Evolutionary conservation across 2,329 filamentous ascomycete genomes (phyloP).

Genomic region (Fusarium pininemorale): DNA sequence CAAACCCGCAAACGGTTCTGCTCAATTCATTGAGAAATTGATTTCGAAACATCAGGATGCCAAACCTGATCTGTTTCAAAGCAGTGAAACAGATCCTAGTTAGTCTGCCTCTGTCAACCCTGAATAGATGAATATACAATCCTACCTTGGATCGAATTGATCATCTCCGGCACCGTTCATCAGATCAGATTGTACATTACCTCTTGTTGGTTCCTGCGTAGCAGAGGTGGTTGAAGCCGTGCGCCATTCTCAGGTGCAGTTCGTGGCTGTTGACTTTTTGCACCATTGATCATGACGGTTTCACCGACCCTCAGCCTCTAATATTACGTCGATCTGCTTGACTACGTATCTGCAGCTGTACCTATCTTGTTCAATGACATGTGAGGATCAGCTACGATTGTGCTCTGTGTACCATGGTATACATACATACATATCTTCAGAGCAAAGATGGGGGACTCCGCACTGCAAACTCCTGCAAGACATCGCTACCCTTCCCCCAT

Average conservation of each 20-base stretch:
- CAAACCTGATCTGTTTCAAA: constrained; percentile 8
- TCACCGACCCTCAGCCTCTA: not conserved
- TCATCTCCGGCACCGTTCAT: not conserved
- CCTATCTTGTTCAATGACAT: not conserved
- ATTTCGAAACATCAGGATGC: not conserved
- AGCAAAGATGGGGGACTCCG: constrained; percentile 17
- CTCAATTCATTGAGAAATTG: not conserved
- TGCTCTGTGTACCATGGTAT: not conserved
- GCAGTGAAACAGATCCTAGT: constrained; percentile 22
- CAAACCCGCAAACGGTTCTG: not conserved
- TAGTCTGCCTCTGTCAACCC: not conserved
- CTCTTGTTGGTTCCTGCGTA: constrained; percentile 10
- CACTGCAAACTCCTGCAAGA: constrained; percentile 24
- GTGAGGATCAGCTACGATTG: not conserved
- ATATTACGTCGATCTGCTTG: not conserved
- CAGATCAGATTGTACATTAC: not conserved
- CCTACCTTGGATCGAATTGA: not conserved
- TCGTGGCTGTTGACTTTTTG: constrained; percentile 9
- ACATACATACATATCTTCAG: not conserved
- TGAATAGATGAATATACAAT: constrained; percentile 2
- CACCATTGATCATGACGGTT: not conserved
- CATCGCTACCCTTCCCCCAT: constrained; percentile 26
- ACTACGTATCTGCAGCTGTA: not conserved
- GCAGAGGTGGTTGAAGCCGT: constrained; percentile 3
- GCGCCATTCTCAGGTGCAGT: constrained; percentile 8